These are phyloP conservation scores for Chlorella sp. DNA, from an alignment of 139 green algal species.

Conservation along the genomic window DNA sequence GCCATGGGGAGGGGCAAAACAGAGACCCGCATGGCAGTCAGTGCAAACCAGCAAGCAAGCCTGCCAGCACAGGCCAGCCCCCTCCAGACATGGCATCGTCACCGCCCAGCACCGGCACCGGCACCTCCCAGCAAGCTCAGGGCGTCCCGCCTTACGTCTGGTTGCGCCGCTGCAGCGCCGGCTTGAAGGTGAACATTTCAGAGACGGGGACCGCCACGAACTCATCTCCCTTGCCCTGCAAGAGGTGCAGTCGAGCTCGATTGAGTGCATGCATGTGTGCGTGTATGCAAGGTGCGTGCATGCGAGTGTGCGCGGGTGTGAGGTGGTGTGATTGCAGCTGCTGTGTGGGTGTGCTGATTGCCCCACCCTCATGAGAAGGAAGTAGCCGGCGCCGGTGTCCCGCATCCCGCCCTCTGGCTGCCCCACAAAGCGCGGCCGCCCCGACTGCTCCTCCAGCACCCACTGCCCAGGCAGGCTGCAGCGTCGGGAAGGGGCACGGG, in stretches of 20 bases:
- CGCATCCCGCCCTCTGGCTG: constrained; percentile 40
- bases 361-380: constrained; percentile 41
- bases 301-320: no score
- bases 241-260: background rate
- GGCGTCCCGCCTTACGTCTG: constrained; percentile 2
- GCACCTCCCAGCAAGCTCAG: no score
- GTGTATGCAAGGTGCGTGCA: no score
- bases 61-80: no score
- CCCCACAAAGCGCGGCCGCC: constrained; percentile 27
- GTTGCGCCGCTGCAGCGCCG: constrained; percentile 8
- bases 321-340: no score
- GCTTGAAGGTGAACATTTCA: constrained; percentile 34
- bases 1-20: no score
- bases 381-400: constrained; percentile 41
- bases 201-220: constrained; percentile 10
- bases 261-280: background rate
- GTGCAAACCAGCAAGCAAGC: no score
- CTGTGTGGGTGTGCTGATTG: no score
- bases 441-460: constrained; percentile 34
- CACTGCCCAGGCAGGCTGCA: constrained; percentile 22
- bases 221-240: constrained; percentile 22
- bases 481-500: background rate
- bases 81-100: no score
- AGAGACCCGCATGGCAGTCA: no score
- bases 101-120: background rate